Percentiles rank a stretch among this genome's conserved stretches.
These are phyloP conservation scores for Lactifluus piperatus DNA, from an alignment of 768 basidiomycete genomes.

Conservation along the genomic window DNA sequence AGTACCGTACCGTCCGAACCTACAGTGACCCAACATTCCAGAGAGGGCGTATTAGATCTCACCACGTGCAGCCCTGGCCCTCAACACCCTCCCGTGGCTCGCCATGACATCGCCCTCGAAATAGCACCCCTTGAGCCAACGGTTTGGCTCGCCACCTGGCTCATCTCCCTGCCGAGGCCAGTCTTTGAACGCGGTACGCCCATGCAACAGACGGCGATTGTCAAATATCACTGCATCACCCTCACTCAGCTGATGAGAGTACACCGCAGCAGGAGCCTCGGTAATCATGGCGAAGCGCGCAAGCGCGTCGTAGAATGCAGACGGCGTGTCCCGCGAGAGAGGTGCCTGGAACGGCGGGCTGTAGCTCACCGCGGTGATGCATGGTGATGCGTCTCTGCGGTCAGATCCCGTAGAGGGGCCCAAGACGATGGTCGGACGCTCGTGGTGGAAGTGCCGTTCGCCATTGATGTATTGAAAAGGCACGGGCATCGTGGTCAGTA, in stretches of 20 bases:
- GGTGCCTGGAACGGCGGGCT: constrained; percentile 94
- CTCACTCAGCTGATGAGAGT: constrained; percentile 60
- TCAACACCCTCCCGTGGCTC: constrained; percentile 50
- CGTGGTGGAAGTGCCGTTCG: constrained; percentile 66
- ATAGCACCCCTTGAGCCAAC: constrained; percentile 92
- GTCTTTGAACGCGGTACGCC: constrained; percentile 66
- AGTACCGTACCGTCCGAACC: too few species aligned
- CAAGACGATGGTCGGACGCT: constrained; percentile 73
- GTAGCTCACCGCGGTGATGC: constrained; percentile 73
- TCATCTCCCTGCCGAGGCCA: constrained; percentile 20
- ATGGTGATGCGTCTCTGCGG: constrained; percentile 1
- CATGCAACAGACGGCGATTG: constrained; percentile 85
- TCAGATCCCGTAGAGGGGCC: constrained; percentile 17
- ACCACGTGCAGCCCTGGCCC: constrained; percentile 16
- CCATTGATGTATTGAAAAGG: constrained; percentile 89
- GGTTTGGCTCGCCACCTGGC: constrained; percentile 36
- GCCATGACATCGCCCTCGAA: constrained; percentile 57
- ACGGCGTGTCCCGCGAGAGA: constrained; percentile 44
- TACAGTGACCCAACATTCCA: background rate
- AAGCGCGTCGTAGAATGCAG: constrained; percentile 55
- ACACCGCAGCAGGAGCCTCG: constrained; percentile 42
- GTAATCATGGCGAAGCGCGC: constrained; percentile 49
- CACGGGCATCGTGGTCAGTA: constrained; percentile 58
- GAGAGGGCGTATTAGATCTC: background rate
- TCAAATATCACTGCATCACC: constrained; percentile 89